Conservation (phyloP, 2,329 filamentous ascomycete species). For the Sclerotinia subarctica region DNA sequence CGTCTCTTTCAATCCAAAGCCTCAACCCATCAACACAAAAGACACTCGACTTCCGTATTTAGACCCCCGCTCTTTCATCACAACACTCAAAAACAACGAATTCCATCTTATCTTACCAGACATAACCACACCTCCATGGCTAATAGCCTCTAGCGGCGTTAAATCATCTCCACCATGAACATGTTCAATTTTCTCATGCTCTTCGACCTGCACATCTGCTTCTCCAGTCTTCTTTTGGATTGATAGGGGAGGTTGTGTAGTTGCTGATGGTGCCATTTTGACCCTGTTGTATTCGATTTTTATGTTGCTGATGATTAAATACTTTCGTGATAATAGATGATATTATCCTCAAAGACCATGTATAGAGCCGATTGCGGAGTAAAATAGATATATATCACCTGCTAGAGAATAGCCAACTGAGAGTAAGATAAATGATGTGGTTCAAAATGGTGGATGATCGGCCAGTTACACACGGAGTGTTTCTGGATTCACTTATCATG, state of each 20-base stretch:
- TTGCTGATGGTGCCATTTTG: constrained; percentile 7
- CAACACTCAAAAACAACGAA: not conserved
- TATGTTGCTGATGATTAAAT: not conserved
- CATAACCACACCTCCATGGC: constrained; percentile 35
- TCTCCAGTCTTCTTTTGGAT: not conserved
- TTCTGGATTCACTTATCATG: not conserved
- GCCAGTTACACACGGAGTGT: not conserved
- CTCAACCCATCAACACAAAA: not conserved
- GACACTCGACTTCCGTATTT: not conserved
- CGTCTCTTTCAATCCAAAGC: not conserved
- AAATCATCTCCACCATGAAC: constrained; percentile 31
- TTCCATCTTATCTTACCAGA: constrained; percentile 27
- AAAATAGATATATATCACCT: not conserved
- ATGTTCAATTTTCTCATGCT: constrained; percentile 25
- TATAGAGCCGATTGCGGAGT: not conserved
- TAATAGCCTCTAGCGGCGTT: constrained; percentile 38
- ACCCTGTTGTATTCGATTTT: too few relatives aligned
- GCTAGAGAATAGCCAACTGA: not conserved
- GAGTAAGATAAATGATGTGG: not conserved
- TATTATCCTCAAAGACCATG: not conserved
- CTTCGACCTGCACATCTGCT: not conserved
- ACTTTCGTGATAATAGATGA: not conserved
- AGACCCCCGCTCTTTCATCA: too few relatives aligned
- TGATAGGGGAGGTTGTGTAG: not conserved
- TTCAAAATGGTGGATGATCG: constrained; percentile 4